Evolutionary conservation across 805 yeast genomes (phyloP), one percentile per base, ranked within the genome.

Genomic region (Ascoidea asiatica): DNA sequence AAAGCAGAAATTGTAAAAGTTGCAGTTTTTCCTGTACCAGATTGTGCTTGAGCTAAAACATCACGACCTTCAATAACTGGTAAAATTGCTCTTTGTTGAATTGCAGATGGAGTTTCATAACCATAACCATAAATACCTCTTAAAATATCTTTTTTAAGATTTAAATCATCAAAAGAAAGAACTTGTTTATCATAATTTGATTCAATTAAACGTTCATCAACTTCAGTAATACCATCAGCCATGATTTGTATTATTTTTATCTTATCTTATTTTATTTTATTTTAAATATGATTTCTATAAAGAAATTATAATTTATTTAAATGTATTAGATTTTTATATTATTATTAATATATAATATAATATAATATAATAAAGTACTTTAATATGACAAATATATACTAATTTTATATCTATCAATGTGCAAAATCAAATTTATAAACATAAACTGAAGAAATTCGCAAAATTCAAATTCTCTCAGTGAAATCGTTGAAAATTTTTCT

Each of bases 181-280:
- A 72, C 79, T 62, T 86, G 88, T 66, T 88, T 87, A 77, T 89
- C 96, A 79, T 89, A 87, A 82, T 90, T 90, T 71, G 95, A 72
- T 73, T 84, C 92, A 63, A 90, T 88, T 64, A 77, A 77, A 65
- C 77, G 77, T 63, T 86, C 69, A 67, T 83, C 94, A 64, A 84
- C 75, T 66, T 84, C 92, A 53, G 79, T 72, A 61, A 79, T 78
- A 61, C 83, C 84, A 70, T 79, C 85, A 56, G 79, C 64, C 79
- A 73, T 73, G 46, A 23, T 11, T 23, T 23, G 11, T 6, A 23
- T n/a, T n/a, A n/a, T n/a, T n/a, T n/a, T n/a, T n/a, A n/a, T n/a
- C n/a, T n/a, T n/a, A n/a, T n/a, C n/a, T n/a, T n/a, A n/a, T n/a
- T n/a, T n/a, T n/a, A n/a, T n/a, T 23, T 23, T 23, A 23, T 23